Evolutionary conservation across 805 yeast genomes (phyloP).

Genomic region (Wickerhamiella brachini): DNA sequence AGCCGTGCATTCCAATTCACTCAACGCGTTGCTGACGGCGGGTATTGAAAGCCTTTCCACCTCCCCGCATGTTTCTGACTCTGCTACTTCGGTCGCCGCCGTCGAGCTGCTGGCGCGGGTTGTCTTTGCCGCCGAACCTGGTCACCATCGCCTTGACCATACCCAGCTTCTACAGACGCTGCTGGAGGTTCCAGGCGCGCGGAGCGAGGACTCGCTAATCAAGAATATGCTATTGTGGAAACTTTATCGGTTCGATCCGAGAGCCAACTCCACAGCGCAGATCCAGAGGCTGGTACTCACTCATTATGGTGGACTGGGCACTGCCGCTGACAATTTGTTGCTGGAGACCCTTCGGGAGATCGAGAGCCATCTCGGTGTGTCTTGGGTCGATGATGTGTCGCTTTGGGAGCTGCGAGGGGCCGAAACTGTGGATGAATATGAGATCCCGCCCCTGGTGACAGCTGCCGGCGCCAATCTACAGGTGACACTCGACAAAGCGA

Average conservation of each 20-base stretch:
- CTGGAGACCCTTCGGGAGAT: constrained; percentile 40
- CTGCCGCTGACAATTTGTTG: constrained; percentile 48
- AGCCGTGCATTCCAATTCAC: constrained; percentile 7
- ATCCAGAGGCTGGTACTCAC: constrained; percentile 38
- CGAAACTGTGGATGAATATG: constrained; percentile 34
- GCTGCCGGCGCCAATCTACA: constrained; percentile 4
- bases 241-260: constrained; percentile 36
- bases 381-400: constrained; percentile 54
- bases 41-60: constrained; percentile 8
- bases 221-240: constrained; percentile 33
- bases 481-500: constrained; percentile 15
- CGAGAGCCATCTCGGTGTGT: constrained; percentile 36
- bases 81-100: neutral
- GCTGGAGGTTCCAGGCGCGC: constrained; percentile 22
- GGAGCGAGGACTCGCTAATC: constrained; percentile 21
- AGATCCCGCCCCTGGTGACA: constrained; percentile 16
- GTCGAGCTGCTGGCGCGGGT: neutral
- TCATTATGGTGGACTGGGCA: constrained; percentile 49
- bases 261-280: constrained; percentile 32
- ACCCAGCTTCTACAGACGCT: constrained; percentile 50
- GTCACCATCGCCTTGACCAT: constrained; percentile 23
- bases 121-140: neutral
- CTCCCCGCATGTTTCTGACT: neutral
- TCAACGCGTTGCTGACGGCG: constrained; percentile 23
- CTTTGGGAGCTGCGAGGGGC: constrained; percentile 49